Base-by-base conservation (phyloP, 495 filamentous ascomycete species). In the Astrothelium macrocarpum region DNA sequence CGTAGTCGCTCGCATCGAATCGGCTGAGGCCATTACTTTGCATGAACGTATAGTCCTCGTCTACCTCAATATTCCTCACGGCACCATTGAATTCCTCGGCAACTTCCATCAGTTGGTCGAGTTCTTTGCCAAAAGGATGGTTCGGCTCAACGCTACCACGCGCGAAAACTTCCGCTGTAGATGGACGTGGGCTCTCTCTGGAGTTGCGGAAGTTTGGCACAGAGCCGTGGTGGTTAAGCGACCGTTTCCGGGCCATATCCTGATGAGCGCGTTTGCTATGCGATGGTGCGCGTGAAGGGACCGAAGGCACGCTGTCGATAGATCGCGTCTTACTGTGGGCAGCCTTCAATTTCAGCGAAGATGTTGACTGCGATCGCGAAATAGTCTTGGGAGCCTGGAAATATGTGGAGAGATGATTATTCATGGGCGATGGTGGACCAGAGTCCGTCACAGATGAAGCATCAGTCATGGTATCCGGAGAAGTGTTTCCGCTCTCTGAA, bases 221-320 rank as follows among this genome's bases (percentile, higher is more conserved):
- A 76, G 72, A 82, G 67, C 74, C 82, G 67, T 77, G 74, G 73
- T 53, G 83, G 73, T 62, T 75, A 68, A 65, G 75, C 2, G 85
- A 91, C 34, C 85, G 86, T 71, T 90, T 84, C 64, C 86, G 87
- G 4, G 87, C 76, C 74, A 85, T 69, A 63, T 79, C 78, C 77
- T 86, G 82, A 68, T 88, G 85, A 5, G 84, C 84, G 68, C 85
- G 87, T 78, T 93, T 95, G 69, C 90, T 92, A 72, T 96, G 92
- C 16, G 90, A 91, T 11, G 85, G 79, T 0, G 90, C 85, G 45
- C 92, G 86, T 69, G 85, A 80, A 1, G 91, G 91, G 53, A 95
- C 82, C 49, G 77, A 69, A 0, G 88, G 88, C 32, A 83, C 80
- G 78, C 36, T 28, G 53, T 43, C 59, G 32, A 75, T 75, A 20